Conservation (phyloP, 2,329 filamentous ascomycete genomes). For the Cordyceps pruinosa region DNA sequence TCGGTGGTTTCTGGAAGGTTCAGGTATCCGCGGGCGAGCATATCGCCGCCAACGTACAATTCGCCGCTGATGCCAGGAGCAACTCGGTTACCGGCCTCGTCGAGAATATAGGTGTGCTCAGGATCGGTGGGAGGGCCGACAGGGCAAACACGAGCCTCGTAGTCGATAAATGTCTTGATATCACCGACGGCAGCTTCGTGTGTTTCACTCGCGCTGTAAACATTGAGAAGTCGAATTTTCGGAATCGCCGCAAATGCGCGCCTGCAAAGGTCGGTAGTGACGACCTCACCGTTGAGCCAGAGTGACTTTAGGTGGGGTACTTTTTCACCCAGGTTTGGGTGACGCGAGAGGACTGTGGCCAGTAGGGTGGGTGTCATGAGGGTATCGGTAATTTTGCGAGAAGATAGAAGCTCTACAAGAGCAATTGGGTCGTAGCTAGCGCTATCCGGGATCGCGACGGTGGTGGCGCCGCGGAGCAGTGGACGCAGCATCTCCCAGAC, state of each 20-base stretch:
- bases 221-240: conserved; percentile 64
- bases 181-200: conserved; percentile 75
- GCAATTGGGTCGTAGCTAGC: conserved; percentile 70
- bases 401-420: conserved; percentile 62
- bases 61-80: conserved; percentile 59
- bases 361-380: conserved; percentile 78
- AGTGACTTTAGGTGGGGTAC: conserved; percentile 62
- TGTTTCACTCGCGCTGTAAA: conserved; percentile 77
- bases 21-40: conserved; percentile 70
- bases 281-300: conserved; percentile 79
- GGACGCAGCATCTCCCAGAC: conserved; percentile 79
- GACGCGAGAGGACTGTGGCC: conserved; percentile 64
- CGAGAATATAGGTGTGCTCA: conserved; percentile 63
- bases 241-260: conserved; percentile 62
- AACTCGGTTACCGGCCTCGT: conserved; percentile 60
- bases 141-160: conserved; percentile 60
- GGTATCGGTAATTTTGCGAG: conserved; percentile 66
- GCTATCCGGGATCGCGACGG: conserved; percentile 68
- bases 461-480: conserved; percentile 67
- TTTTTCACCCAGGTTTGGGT: conserved; percentile 55
- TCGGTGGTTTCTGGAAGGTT: conserved; percentile 74
- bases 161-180: conserved; percentile 59
- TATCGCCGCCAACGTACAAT: conserved; percentile 65
- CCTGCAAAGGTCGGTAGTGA: conserved; percentile 68
- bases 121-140: conserved; percentile 65